A percentile compares a stretch with the other conserved stretches of the same genome.
Conservation (phyloP, 805 yeast species). For the Yamadazyma ubonensis region DNA sequence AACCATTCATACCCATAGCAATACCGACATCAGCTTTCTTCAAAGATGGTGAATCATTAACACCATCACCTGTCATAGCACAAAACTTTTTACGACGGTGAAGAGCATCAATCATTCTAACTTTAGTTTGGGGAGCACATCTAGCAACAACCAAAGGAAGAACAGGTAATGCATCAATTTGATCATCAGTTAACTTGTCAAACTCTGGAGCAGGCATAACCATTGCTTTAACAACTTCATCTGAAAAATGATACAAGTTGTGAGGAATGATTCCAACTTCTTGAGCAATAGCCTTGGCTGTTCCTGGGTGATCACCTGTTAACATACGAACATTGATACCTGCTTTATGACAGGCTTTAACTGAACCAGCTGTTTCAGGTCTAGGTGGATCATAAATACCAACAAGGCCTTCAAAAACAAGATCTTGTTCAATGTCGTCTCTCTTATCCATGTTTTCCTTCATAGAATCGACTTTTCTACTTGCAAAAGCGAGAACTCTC, state of each 20-base stretch:
- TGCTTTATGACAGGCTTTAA: conserved; percentile 30
- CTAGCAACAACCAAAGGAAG: conserved; percentile 78
- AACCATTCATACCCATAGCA: conserved; percentile 88
- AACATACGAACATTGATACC: conserved; percentile 37
- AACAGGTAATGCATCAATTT: conserved; percentile 61
- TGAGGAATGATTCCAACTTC: conserved; percentile 37
- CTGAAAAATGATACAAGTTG: conserved; percentile 54
- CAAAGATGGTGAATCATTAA: conserved; percentile 93
- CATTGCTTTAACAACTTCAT: conserved; percentile 59
- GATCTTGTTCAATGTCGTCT: conserved; percentile 22
- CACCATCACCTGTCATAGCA: conserved; percentile 97
- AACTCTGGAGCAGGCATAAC: conserved; percentile 75
- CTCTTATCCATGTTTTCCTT: conserved; percentile 18
- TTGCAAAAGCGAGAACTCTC: conserved; percentile 34
- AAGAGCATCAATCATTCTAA: conserved; percentile 74
- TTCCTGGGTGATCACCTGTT: conserved; percentile 36
- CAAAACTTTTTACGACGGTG: conserved; percentile 47
- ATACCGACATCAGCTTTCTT: conserved; percentile 94
- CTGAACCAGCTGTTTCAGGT: conserved; percentile 29
- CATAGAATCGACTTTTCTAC: conserved; percentile 16
- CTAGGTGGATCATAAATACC: conserved; percentile 40
- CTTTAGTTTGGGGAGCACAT: conserved; percentile 82
- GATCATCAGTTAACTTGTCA: conserved; percentile 58
- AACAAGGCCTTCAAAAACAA: conserved; percentile 28
- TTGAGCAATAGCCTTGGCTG: conserved; percentile 36